Evolutionary conservation across 805 yeast genomes (phyloP).

Genomic region (Candida oleophila): DNA sequence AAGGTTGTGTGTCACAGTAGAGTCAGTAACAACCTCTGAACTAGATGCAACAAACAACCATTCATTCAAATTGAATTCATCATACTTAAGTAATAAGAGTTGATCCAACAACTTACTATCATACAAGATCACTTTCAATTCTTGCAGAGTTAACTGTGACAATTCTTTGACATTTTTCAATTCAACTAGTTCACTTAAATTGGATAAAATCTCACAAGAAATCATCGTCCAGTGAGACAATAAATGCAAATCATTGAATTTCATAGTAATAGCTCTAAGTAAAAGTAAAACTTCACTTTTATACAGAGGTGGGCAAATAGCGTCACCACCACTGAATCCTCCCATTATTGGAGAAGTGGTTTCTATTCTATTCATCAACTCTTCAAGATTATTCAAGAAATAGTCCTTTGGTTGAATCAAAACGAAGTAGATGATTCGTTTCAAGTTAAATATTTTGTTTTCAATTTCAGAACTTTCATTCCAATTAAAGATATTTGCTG

Average conservation of each 20-base stretch:
- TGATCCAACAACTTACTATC: constrained; percentile 81
- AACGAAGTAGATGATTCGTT: constrained; percentile 63
- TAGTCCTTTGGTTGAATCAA: constrained; percentile 61
- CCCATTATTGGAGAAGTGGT: neutral
- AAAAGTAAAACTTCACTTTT: constrained; percentile 51
- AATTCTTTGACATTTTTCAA: constrained; percentile 22
- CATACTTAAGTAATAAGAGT: constrained; percentile 62
- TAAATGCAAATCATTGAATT: constrained; percentile 63
- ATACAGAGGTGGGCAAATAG: constrained; percentile 30
- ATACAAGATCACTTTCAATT: constrained; percentile 45
- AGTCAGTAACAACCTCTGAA: constrained; percentile 52
- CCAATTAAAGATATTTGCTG: constrained; percentile 68
- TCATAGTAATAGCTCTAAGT: constrained; percentile 63
- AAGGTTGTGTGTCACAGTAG: constrained; percentile 7
- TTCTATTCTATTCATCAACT: constrained; percentile 30
- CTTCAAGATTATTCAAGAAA: constrained; percentile 51
- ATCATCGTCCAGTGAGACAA: constrained; percentile 69
- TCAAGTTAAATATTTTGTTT: constrained; percentile 50
- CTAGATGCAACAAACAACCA: constrained; percentile 84
- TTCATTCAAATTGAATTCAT: constrained; percentile 73
- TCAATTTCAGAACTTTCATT: constrained; percentile 63
- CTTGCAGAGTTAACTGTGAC: constrained; percentile 29
- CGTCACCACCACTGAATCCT: constrained; percentile 11
- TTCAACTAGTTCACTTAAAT: constrained; percentile 40
- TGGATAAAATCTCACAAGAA: constrained; percentile 56